These are phyloP conservation scores for Alternaria conjuncta DNA, from an alignment of 2,329 filamentous ascomycete species.

Conservation along the genomic window DNA sequence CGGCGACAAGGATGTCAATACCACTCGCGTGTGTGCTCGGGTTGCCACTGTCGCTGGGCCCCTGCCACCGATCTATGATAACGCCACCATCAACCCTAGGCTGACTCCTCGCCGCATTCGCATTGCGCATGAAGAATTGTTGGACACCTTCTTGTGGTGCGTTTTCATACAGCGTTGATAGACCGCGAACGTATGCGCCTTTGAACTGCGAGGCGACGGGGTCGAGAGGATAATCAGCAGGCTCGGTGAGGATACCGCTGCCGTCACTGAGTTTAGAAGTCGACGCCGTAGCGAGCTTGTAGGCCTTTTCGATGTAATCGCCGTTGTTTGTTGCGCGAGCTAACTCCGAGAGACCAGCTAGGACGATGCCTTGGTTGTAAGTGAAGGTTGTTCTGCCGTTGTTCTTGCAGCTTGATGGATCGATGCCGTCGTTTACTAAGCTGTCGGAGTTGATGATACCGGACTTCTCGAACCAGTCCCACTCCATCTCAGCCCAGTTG, in stretches of 20 bases:
- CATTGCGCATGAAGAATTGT: slow-evolving; percentile 43
- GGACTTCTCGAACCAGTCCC: slow-evolving; percentile 59
- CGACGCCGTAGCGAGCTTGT: slow-evolving; percentile 35
- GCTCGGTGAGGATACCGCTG: slow-evolving; percentile 45
- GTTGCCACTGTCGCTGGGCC: slow-evolving; percentile 58
- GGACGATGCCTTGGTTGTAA: slow-evolving; percentile 66
- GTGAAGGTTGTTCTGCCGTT: slow-evolving; percentile 59
- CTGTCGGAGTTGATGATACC: slow-evolving; percentile 61
- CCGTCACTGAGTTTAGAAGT: slow-evolving; percentile 30
- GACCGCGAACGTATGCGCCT: slow-evolving; percentile 45
- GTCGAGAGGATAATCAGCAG: slow-evolving; percentile 28
- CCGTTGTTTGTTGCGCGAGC: slow-evolving; percentile 51
- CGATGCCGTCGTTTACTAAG: slow-evolving; percentile 63
- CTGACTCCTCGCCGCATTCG: slow-evolving; percentile 39
- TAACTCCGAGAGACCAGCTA: slow-evolving; percentile 63
- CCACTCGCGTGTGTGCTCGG: slow-evolving; percentile 68
- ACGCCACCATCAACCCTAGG: slow-evolving; percentile 49
- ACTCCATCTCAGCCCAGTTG: slow-evolving; percentile 58
- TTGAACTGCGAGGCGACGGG: slow-evolving; percentile 46
- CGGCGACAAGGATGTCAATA: slow-evolving; percentile 68
- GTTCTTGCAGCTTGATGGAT: slow-evolving; percentile 57
- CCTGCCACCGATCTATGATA: slow-evolving; percentile 66
- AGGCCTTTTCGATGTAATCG: slow-evolving; percentile 30
- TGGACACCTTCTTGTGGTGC: slow-evolving; percentile 26
- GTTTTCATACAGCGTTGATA: slow-evolving; percentile 39